These are phyloP conservation scores for Fusarium dlaminii DNA, from an alignment of 2,329 filamentous ascomycete species.

Conservation along the genomic window DNA sequence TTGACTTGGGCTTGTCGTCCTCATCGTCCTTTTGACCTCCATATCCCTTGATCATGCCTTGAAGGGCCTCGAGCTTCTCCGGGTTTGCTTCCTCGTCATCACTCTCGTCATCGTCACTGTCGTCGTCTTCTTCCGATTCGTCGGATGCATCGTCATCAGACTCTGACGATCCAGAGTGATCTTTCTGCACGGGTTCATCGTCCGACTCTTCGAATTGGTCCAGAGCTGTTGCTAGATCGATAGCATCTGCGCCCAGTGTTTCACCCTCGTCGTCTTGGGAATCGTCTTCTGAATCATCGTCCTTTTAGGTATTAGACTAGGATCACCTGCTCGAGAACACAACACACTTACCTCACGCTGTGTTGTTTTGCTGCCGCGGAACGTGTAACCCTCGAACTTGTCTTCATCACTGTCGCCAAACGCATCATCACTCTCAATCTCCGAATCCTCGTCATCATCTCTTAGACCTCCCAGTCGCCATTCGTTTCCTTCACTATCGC, in stretches of 20 bases:
- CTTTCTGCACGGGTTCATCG: conserved; percentile 58
- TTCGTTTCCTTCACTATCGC: conserved; percentile 85
- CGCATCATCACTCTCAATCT: conserved; percentile 78
- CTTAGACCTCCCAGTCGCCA: conserved; percentile 77
- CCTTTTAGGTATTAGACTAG: conserved; percentile 42
- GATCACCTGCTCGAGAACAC: neutral
- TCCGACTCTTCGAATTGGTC: conserved; percentile 63
- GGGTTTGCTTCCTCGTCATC: conserved; percentile 57
- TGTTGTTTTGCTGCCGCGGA: conserved; percentile 58
- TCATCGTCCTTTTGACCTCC: conserved; percentile 69
- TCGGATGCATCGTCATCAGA: conserved; percentile 54
- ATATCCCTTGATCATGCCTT: conserved; percentile 75
- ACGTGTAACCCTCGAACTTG: conserved; percentile 77
- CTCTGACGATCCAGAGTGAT: conserved; percentile 56
- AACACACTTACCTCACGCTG: conserved; percentile 41
- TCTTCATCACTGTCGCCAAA: conserved; percentile 92
- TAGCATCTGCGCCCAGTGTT: conserved; percentile 67
- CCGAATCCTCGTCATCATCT: conserved; percentile 68
- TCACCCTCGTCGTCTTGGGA: conserved; percentile 64
- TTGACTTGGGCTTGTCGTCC: conserved; percentile 55
- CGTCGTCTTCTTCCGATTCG: conserved; percentile 57
- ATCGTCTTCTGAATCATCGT: conserved; percentile 68
- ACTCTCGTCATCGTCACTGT: conserved; percentile 59
- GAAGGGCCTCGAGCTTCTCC: conserved; percentile 71
- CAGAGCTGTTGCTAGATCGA: conserved; percentile 66